Evolutionary conservation across 2,329 filamentous ascomycete genomes (phyloP), one percentile per base, ranked within the genome.

Genomic region (Clonostachys sp.): DNA sequence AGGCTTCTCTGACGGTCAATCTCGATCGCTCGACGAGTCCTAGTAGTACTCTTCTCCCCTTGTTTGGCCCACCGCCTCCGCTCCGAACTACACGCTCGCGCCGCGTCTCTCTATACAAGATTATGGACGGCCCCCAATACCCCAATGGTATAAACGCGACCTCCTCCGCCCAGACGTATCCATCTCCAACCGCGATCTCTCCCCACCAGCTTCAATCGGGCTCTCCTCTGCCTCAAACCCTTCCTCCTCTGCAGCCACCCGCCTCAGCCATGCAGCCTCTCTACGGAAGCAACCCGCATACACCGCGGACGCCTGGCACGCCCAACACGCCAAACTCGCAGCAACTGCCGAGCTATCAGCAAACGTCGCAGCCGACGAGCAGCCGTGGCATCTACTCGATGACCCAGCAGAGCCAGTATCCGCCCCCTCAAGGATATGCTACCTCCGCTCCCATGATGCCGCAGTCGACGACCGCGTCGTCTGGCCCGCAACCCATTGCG

Each of bases 401-500:
- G 73, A 74, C 77, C 59, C 47, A 48, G 45, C 71, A 73, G 53
- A 77, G 73, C 59, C 80, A 80, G 54, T 77, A 74, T 53, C 75
- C 74, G 50, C 70, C 71, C 40, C 75, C 75, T 50, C 75, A 75
- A 61, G 72, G 65, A 10, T 85, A 84, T 60, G 72, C 73, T 36
- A 74, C 76, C 9, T 77, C 80, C 7, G 72, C 73, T 44, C 71
- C 71, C 44, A 84, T 87, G 77, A 77, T 88, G 71, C 78, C 84
- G 42, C 83, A 87, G 64, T 70, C 83, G 20, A 83, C 84, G 12
- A 78, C 80, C 43, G 75, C 85, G 41, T 77, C 84, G 56, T 81
- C 83, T 46, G 87, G 89, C 63, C 86, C 85, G 42, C 86, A 89
- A 66, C 83, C 85, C 34, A 88, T 90, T 60, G 87, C 87, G 41